Percentiles rank a stretch among this genome's conserved stretches.
Evolutionary conservation across 2,329 filamentous ascomycete genomes (phyloP).

Genomic region (Calcarisporium arbuscula): DNA sequence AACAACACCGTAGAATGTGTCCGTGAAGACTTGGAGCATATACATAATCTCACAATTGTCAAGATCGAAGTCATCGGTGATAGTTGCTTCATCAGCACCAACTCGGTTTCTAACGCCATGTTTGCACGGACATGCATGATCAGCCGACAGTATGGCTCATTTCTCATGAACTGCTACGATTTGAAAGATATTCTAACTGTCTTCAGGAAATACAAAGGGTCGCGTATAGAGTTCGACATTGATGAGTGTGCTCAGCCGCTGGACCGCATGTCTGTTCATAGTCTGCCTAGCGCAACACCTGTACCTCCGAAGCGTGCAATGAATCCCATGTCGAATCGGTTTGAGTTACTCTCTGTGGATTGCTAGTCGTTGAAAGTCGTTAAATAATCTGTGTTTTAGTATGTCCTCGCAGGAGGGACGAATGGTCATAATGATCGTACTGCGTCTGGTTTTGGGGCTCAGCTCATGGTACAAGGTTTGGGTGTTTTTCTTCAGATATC

Average conservation of each 20-base stretch:
- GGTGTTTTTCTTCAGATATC: too few relatives aligned
- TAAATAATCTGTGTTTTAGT: too few relatives aligned
- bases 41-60: constrained; percentile 70
- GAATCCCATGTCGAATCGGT: constrained; percentile 49
- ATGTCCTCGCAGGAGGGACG: too few relatives aligned
- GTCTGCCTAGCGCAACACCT: constrained; percentile 11
- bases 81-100: constrained; percentile 65
- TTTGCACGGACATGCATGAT: constrained; percentile 76
- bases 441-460: too few relatives aligned
- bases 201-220: constrained; percentile 58
- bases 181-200: neutral
- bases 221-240: constrained; percentile 61
- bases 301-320: constrained; percentile 25
- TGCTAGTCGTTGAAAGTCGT: too few relatives aligned
- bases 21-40: constrained; percentile 71
- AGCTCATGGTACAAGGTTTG: too few relatives aligned
- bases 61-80: constrained; percentile 52
- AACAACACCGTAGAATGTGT: constrained; percentile 58
- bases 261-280: constrained; percentile 17
- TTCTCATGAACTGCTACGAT: neutral
- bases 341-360: constrained; percentile 51
- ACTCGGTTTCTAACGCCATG: constrained; percentile 69
- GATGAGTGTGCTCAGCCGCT: constrained; percentile 67
- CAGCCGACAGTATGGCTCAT: constrained; percentile 41
- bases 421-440: too few relatives aligned